These are phyloP conservation scores for Fusarium sp. DNA, from an alignment of 2,329 filamentous ascomycete species.

Conservation along the genomic window DNA sequence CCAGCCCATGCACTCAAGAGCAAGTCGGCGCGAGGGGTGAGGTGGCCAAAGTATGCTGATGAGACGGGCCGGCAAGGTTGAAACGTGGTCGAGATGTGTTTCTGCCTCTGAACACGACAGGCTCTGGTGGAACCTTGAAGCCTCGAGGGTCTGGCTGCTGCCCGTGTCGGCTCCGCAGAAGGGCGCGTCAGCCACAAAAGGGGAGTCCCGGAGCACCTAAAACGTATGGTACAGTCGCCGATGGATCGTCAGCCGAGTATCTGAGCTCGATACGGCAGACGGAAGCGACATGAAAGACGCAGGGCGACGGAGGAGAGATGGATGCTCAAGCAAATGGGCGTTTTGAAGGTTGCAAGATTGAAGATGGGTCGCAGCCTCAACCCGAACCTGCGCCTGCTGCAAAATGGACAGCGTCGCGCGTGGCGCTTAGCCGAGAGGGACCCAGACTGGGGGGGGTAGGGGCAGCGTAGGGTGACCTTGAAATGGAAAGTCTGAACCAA, in stretches of 20 bases:
- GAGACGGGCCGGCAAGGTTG: not conserved
- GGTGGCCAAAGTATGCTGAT: not conserved
- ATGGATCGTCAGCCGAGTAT: not conserved
- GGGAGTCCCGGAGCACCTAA: not conserved
- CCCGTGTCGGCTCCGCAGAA: slow-evolving; percentile 14
- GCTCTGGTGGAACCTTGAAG: slow-evolving; percentile 28
- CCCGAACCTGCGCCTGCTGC: slow-evolving; percentile 21
- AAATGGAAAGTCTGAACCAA: slow-evolving; percentile 14
- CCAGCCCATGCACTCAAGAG: slow-evolving; percentile 34
- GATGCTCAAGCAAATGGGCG: slow-evolving; percentile 23
- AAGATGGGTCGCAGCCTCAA: slow-evolving; percentile 22
- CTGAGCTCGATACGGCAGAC: not conserved
- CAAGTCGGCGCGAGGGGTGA: slow-evolving; percentile 5
- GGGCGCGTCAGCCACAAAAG: slow-evolving; percentile 17
- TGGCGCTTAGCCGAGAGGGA: slow-evolving; percentile 29
- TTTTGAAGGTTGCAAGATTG: slow-evolving; percentile 34
- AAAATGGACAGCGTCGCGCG: slow-evolving; percentile 36
- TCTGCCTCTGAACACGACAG: slow-evolving; percentile 28
- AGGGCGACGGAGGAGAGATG: slow-evolving; percentile 7
- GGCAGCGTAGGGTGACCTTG: not conserved
- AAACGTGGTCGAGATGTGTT: slow-evolving; percentile 9
- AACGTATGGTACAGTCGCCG: not conserved
- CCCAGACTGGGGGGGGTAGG: not conserved
- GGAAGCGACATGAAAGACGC: not conserved
- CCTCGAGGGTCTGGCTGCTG: slow-evolving; percentile 13